Evolutionary conservation across 345 rosid genomes (phyloP).

Genomic region (Conringia planisiliqua): DNA sequence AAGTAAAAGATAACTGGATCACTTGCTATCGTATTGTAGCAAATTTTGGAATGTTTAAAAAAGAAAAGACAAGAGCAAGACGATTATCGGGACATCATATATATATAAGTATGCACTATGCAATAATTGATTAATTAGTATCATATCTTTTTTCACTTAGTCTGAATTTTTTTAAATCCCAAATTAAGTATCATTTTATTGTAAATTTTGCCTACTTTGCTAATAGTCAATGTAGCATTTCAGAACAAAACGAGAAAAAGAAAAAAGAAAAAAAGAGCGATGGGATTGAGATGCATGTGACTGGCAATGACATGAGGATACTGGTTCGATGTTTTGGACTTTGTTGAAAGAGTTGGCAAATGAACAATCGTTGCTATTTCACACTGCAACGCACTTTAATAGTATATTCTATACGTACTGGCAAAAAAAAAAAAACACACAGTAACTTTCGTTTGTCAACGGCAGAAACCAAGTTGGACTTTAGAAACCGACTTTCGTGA

Average conservation of each 20-base stretch:
- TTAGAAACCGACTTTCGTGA: neutral
- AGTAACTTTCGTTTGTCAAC: neutral
- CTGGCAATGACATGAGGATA: conserved; percentile 28
- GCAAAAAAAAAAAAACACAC: neutral
- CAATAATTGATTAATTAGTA: neutral
- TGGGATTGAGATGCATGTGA: conserved; percentile 26
- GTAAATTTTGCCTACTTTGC: neutral
- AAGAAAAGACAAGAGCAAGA: neutral
- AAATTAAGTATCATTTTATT: neutral
- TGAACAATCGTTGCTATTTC: conserved; percentile 21
- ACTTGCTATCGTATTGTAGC: neutral
- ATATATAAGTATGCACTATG: neutral
- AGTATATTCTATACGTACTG: conserved; percentile 1
- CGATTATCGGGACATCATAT: neutral
- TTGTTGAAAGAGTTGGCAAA: conserved; percentile 27
- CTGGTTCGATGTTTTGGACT: conserved; percentile 35
- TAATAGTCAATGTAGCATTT: neutral
- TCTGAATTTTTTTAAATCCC: neutral
- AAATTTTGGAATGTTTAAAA: neutral
- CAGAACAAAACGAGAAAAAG: neutral
- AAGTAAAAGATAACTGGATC: neutral
- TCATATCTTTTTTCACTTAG: neutral
- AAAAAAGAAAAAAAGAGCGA: neutral
- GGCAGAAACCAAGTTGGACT: neutral
- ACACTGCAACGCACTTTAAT: conserved; percentile 7